Evolutionary conservation across 129 eudicot species (phyloP).

Genomic region (Heracleum sosnowskyi): DNA sequence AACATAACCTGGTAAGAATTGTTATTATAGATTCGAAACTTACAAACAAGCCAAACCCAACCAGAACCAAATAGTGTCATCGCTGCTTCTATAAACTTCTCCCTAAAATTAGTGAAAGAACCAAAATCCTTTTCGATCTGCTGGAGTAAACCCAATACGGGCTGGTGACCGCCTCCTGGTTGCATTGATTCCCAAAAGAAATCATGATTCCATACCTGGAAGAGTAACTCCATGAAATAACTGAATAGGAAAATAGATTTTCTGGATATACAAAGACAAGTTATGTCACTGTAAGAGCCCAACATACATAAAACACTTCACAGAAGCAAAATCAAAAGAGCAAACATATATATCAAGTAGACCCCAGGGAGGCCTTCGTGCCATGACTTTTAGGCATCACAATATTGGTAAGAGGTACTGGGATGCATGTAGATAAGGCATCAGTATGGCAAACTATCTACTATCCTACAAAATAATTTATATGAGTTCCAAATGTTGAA

Average conservation of each 20-base stretch:
- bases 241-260: not conserved
- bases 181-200: conserved; percentile 99
- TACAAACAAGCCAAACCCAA: conserved; percentile 98
- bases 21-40: conserved; percentile 22
- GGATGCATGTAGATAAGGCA: not conserved
- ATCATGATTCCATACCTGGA: conserved; percentile 96
- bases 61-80: conserved; percentile 79
- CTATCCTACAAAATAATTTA: not conserved
- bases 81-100: conserved; percentile 62
- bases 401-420: not conserved
- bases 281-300: not conserved
- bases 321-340: not conserved
- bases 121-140: conserved; percentile 94
- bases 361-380: not conserved
- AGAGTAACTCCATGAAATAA: conserved; percentile 1
- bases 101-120: conserved; percentile 68
- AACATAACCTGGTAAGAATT: conserved; percentile 10
- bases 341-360: not conserved
- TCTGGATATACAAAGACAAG: conserved; percentile 3
- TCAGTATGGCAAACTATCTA: too few relatives aligned
- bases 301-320: not conserved
- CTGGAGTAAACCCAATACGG: conserved; percentile 56
- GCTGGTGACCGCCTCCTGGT: conserved; percentile 83
- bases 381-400: not conserved
- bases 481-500: not conserved